phyloP scores from a whole-genome alignment of 768 basidiomycete species.

The Rossbeevera mucosa region DNA sequence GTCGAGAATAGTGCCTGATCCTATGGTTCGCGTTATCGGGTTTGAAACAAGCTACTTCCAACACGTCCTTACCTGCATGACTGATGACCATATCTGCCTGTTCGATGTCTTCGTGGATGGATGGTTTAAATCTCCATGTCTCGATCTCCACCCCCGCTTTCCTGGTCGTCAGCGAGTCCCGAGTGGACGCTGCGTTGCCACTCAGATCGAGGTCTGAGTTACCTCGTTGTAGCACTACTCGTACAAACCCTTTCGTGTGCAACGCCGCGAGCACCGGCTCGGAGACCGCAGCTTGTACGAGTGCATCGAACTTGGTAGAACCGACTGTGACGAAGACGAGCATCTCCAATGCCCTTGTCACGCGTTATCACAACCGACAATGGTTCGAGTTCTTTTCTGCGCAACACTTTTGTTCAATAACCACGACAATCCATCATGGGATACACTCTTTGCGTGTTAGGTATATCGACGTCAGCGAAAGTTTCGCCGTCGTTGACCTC shows the following conservation, averaged over 20 bases:
- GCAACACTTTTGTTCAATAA: not conserved
- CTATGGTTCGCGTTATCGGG: slow-evolving; percentile 44
- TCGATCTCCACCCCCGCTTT: slow-evolving; percentile 51
- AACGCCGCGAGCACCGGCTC: slow-evolving; percentile 55
- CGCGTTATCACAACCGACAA: no score
- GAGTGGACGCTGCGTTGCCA: slow-evolving; percentile 11
- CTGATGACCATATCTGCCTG: slow-evolving; percentile 79
- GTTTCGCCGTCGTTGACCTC: slow-evolving; percentile 14
- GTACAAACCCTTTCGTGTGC: slow-evolving; percentile 48
- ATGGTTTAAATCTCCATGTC: slow-evolving; percentile 70
- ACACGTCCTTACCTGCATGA: slow-evolving; percentile 71
- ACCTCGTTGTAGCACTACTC: slow-evolving; percentile 75
- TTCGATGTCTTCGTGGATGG: slow-evolving; percentile 60
- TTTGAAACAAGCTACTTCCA: not conserved
- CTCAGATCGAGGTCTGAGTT: slow-evolving; percentile 46
- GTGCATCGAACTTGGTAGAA: slow-evolving; percentile 78
- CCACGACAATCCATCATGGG: slow-evolving; percentile 52
- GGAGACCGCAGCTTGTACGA: slow-evolving; percentile 60
- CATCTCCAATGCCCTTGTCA: no score
- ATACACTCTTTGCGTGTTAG: slow-evolving; percentile 88
- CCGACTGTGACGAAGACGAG: slow-evolving; percentile 80
- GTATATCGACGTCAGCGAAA: slow-evolving; percentile 30
- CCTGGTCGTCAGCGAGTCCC: slow-evolving; percentile 11
- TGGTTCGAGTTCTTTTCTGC: no score
- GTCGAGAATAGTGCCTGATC: slow-evolving; percentile 92